Percentiles rank a stretch among this genome's conserved stretches.
phyloP scores from a whole-genome alignment of 2,329 filamentous ascomycete genomes.

The Fusarium subtropicale region DNA sequence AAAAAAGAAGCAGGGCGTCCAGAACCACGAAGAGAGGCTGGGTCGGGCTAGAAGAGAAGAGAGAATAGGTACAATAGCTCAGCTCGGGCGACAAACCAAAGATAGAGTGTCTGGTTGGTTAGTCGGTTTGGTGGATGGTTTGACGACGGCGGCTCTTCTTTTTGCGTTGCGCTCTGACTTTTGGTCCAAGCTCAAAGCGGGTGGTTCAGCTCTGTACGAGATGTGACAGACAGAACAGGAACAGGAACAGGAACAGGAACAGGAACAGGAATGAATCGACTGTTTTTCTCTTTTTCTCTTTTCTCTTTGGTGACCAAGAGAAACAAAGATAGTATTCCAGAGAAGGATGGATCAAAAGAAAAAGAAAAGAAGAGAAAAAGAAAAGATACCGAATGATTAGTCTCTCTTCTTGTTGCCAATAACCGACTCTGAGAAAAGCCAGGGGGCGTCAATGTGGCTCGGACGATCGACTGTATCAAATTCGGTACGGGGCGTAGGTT shows the following conservation, averaged over 20 bases:
- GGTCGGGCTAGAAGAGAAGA: constrained; percentile 16
- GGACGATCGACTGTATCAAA: constrained; percentile 42
- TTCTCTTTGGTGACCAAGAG: background rate
- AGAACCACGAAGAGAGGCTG: constrained; percentile 23
- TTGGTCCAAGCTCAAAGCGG: constrained; percentile 40
- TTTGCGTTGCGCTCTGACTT: constrained; percentile 29
- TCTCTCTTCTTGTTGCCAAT: constrained; percentile 24
- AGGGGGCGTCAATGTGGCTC: constrained; percentile 42
- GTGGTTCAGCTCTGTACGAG: constrained; percentile 38
- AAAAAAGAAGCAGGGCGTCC: constrained; percentile 22
- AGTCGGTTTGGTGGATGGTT: constrained; percentile 29
- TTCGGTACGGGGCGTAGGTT: constrained; percentile 30
- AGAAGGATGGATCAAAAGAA: constrained; percentile 13
- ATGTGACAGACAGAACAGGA: constrained; percentile 36
- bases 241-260: no score
- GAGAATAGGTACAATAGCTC: constrained; percentile 13
- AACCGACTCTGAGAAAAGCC: constrained; percentile 30
- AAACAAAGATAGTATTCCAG: background rate
- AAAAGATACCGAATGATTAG: constrained; percentile 28
- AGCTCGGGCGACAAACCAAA: constrained; percentile 27
- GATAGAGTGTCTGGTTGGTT: constrained; percentile 28
- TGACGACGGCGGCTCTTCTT: constrained; percentile 31
- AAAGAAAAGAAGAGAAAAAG: constrained; percentile 13
- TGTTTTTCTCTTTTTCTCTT: constrained; percentile 18
- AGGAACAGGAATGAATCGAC: background rate